These are phyloP conservation scores for Exidia glandulosa DNA, from an alignment of 768 basidiomycete species.

Conservation along the genomic window DNA sequence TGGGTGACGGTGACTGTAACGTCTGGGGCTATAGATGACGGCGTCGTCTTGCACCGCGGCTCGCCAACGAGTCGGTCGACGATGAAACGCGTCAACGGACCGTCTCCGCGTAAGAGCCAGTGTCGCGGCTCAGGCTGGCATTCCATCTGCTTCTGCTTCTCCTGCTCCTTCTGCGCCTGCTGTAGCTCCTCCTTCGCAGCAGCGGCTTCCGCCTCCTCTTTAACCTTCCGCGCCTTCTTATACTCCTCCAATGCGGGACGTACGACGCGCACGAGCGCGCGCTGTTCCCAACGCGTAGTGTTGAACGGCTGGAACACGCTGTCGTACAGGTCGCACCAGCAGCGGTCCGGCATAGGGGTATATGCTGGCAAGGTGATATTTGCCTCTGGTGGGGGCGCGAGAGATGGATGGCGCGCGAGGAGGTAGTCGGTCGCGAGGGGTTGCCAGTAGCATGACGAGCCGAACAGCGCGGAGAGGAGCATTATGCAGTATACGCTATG, in stretches of 20 bases:
- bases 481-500: constrained; percentile 81
- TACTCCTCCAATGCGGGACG: neutral
- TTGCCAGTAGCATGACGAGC: constrained; percentile 86
- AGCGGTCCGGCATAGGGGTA: constrained; percentile 61
- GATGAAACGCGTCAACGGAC: neutral
- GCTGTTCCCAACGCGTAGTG: constrained; percentile 59
- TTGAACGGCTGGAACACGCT: constrained; percentile 71
- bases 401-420: neutral
- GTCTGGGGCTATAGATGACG: too few relatives aligned
- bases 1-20: neutral
- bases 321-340: constrained; percentile 74
- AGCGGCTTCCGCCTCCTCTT: too few relatives aligned
- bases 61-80: neutral
- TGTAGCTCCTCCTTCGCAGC: too few relatives aligned
- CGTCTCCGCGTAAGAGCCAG: constrained; percentile 6
- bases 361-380: constrained; percentile 11
- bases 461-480: constrained; percentile 68
- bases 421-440: constrained; percentile 47
- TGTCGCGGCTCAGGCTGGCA: too few relatives aligned
- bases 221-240: constrained; percentile 18
- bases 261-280: constrained; percentile 32
- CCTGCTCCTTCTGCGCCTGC: constrained; percentile 17
- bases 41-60: neutral
- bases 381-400: constrained; percentile 1
- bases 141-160: constrained; percentile 1